Conservation (phyloP, 78 protist genomes). For the Emiliania huxleyi region DNA sequence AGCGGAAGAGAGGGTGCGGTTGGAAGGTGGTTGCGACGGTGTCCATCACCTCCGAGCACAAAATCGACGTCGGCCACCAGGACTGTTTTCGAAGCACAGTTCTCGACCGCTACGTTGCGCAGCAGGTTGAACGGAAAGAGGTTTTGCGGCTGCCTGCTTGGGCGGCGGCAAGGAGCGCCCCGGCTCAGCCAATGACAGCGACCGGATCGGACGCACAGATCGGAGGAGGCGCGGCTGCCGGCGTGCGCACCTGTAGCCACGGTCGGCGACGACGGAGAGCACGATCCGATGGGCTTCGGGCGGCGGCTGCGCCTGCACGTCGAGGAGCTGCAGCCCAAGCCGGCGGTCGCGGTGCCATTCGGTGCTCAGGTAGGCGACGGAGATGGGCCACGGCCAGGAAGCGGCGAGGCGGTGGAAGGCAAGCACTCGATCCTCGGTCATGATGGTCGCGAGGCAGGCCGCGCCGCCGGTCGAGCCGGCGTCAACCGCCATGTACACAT, state of each 20-base stretch:
- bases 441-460: neutral
- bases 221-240: neutral
- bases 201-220: neutral
- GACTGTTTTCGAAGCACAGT: neutral
- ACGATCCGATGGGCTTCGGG: neutral
- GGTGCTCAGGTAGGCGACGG: neutral
- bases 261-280: neutral
- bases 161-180: neutral
- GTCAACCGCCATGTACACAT: too few relatives aligned
- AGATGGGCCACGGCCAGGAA: neutral
- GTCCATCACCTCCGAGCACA: neutral
- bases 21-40: neutral
- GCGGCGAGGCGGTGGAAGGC: neutral
- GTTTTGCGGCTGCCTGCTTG: neutral
- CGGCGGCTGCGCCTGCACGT: neutral
- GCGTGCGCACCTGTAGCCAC: neutral
- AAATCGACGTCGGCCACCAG: neutral
- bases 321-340: neutral
- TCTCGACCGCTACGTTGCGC: neutral
- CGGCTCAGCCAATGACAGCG: too few relatives aligned
- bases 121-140: conserved; percentile 6
- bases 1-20: too few relatives aligned
- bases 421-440: neutral
- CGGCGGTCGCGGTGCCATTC: neutral
- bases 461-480: too few relatives aligned